phyloP scores from a whole-genome alignment of 208 protist species.

The Trypanosoma avium region DNA sequence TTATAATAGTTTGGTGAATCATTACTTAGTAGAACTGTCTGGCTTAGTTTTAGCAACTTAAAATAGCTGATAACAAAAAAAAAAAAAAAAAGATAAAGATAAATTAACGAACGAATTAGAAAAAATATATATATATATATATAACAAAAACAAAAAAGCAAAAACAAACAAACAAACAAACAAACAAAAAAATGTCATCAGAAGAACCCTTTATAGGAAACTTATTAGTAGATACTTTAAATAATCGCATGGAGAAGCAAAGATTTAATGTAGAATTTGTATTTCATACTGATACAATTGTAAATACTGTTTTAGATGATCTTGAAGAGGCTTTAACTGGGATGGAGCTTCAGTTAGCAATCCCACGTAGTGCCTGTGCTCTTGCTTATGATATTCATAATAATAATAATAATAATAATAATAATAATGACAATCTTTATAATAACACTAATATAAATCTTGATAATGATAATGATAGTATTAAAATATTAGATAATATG shows the following conservation, averaged over 20 bases:
- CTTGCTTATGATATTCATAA: constrained; percentile 8
- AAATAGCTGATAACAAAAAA: no score
- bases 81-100: no score
- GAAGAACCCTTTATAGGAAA: constrained; percentile 17
- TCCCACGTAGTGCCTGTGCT: constrained; percentile 27
- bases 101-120: no score
- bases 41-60: no score
- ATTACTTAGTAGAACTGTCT: no score
- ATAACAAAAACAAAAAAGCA: no score
- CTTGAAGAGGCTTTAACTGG: constrained; percentile 28
- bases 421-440: neutral
- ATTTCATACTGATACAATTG: constrained; percentile 26
- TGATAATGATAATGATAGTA: constrained; percentile 3
- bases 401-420: neutral
- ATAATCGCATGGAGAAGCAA: constrained; percentile 18
- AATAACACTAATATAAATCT: neutral
- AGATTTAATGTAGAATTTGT: constrained; percentile 37
- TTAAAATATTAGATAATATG: constrained; percentile 10
- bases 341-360: constrained; percentile 26
- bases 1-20: no score
- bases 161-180: no score
- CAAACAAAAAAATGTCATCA: neutral
- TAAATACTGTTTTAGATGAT: constrained; percentile 30
- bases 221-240: constrained; percentile 19
- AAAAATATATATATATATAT: no score